Evolutionary conservation across 305 asterid species (phyloP).

Genomic region (Salvia sclarea): DNA sequence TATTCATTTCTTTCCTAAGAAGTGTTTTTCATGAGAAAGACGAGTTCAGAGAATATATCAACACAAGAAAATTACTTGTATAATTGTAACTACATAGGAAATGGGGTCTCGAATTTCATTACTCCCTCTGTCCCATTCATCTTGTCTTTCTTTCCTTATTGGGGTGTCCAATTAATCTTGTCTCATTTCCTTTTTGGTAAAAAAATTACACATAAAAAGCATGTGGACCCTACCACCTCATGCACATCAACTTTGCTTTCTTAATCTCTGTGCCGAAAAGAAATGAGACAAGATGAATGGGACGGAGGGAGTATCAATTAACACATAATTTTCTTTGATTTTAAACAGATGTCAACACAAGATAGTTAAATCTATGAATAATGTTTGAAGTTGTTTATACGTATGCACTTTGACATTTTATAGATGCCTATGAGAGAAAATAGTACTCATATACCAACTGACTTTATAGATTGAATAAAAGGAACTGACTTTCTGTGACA

Average conservation of each 20-base stretch:
- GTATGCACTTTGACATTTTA: background rate
- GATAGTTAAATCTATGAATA: background rate
- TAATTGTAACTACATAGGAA: background rate
- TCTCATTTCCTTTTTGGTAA: too few species aligned
- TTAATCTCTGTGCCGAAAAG: too few species aligned
- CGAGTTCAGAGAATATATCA: background rate
- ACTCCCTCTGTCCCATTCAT: too few species aligned
- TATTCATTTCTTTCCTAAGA: background rate
- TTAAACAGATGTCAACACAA: background rate
- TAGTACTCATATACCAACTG: background rate
- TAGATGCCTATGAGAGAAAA: background rate
- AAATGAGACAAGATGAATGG: too few species aligned
- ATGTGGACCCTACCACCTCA: too few species aligned
- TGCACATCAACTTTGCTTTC: too few species aligned
- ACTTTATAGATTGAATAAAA: background rate
- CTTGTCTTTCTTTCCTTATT: too few species aligned
- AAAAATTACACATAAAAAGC: too few species aligned
- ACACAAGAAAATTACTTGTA: background rate
- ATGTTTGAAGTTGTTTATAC: background rate
- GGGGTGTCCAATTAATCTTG: too few species aligned
- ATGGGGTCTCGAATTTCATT: background rate
- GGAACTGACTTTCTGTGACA: background rate
- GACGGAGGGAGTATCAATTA: too few species aligned
- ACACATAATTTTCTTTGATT: background rate
- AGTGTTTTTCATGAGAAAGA: background rate